Percentiles rank a stretch among this genome's conserved stretches.
These are phyloP conservation scores for Ramaria sp. DNA, from an alignment of 768 basidiomycete genomes.

Conservation along the genomic window DNA sequence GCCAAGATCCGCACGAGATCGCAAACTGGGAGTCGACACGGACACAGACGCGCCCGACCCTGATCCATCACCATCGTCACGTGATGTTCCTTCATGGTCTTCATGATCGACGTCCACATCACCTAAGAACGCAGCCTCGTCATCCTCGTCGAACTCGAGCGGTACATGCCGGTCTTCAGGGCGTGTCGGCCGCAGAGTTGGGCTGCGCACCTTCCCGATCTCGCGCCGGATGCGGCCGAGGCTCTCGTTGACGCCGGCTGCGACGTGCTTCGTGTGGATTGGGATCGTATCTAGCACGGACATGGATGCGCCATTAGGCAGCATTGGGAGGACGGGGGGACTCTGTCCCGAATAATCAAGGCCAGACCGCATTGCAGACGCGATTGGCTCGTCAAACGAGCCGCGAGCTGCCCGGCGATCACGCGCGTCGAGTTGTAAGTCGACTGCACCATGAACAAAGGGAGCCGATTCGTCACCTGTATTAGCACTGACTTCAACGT, in stretches of 20 bases:
- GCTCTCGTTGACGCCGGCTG: conserved; percentile 46
- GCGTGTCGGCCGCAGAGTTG: conserved; percentile 22
- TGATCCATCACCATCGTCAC: conserved; percentile 7
- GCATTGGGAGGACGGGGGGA: conserved; percentile 52
- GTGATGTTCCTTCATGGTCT: conserved; percentile 18
- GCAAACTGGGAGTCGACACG: conserved; percentile 22
- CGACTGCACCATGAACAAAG: conserved; percentile 15
- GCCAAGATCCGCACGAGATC: conserved; percentile 23
- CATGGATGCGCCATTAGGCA: conserved; percentile 56
- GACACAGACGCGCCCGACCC: conserved; percentile 1
- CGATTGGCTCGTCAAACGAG: conserved; percentile 72
- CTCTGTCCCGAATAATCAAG: conserved; percentile 37
- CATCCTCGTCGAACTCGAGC: conserved; percentile 52
- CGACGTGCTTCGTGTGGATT: conserved; percentile 33
- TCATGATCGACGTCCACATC: conserved; percentile 11
- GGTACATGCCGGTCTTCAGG: neutral
- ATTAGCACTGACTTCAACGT: conserved; percentile 57
- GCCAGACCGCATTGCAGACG: conserved; percentile 56
- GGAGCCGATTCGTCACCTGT: conserved; percentile 32
- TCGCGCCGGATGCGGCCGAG: conserved; percentile 49
- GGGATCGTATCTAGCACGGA: conserved; percentile 26
- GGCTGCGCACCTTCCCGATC: conserved; percentile 41
- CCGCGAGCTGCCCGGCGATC: neutral
- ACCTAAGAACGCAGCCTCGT: conserved; percentile 43
- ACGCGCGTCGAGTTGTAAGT: conserved; percentile 12